Base-by-base conservation (phyloP, 164 flowering plant species). In the Magnolia officinalis region DNA sequence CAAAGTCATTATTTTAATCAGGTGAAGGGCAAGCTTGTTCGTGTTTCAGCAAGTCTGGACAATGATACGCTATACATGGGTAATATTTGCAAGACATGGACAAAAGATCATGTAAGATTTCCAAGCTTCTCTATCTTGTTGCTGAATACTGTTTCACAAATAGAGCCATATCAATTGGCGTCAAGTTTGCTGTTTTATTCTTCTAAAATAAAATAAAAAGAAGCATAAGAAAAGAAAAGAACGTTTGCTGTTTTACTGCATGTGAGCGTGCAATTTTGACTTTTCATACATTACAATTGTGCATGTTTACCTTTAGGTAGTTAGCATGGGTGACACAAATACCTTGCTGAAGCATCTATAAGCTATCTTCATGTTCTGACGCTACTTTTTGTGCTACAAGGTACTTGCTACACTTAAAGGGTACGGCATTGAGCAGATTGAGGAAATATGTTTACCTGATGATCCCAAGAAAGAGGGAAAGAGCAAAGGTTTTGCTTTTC, bases 61-160 rank as follows among this genome's bases (percentile, higher is more conserved):
- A 81, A 82, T 74, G 84, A 81, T 71, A 86, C 88, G 37, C 84
- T 86, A 50, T 82, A 79, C 64, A 31, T 86, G 76, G 84, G 86
- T 19, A 86, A 86, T 72, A 81, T 86, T 65, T 82, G 88, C 83
- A 84, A 83, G 69, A 72, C 82, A 49, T 86, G 88, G 88, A 76
- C 81, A 52, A 81, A 82, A 71, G 86, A 84, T 52, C 77, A 78
- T 19, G 88, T 86, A 71, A 71, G 78, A 52, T 37, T 37, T 37
- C 45, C 6, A 37, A 37, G 45, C 45, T 37, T 2, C 45, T 37
- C 45, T 37, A 37, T 37, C 6, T 37, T 37, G 45, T 37, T 37
- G 45, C 45, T 37, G 45, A 3, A 37, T 37, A 37, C 45, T 37
- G 45, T 37, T 37, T 37, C 45, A 37, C 45, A 37, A 3, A 5